Conservation (phyloP, 352 stramenopile genomes). For the Pythium angustatum region DNA sequence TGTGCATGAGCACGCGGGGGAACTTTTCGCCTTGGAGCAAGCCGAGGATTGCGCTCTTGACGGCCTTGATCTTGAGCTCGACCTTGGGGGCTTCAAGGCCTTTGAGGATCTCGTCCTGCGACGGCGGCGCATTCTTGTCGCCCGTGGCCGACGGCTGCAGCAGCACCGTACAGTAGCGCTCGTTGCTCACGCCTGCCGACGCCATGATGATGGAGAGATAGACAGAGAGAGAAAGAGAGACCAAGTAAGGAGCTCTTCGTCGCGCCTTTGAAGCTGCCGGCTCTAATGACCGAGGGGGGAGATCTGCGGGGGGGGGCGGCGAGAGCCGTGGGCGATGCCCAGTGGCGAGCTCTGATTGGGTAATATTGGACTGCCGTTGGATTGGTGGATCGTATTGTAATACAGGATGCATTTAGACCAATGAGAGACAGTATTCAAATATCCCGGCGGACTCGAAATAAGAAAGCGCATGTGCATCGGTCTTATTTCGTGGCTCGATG, state of each 20-base stretch:
- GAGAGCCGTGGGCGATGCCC: neutral
- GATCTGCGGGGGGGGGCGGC: neutral
- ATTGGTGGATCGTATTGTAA: neutral
- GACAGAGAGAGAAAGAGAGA: too few relatives aligned
- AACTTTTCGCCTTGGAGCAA: slow-evolving; percentile 98
- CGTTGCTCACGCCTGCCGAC: slow-evolving; percentile 68
- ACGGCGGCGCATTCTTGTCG: slow-evolving; percentile 66
- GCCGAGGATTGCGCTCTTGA: slow-evolving; percentile 98
- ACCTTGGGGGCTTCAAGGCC: slow-evolving; percentile 95
- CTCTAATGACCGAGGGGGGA: neutral
- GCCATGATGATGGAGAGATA: slow-evolving; percentile 19
- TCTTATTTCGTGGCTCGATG: too few relatives aligned
- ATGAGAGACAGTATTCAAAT: too few relatives aligned
- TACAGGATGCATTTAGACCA: neutral
- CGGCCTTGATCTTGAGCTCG: slow-evolving; percentile 96
- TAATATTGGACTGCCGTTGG: neutral
- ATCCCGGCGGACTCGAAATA: too few relatives aligned
- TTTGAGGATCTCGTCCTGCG: slow-evolving; percentile 97
- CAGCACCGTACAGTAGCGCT: slow-evolving; percentile 86
- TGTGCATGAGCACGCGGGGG: slow-evolving; percentile 99
- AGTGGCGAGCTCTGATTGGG: slow-evolving; percentile 18
- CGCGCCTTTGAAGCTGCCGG: neutral
- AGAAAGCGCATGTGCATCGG: too few relatives aligned
- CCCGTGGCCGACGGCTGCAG: slow-evolving; percentile 54
- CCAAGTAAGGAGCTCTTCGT: neutral